Evolutionary conservation across 306 rosid species (phyloP).

Genomic region (Trifolium pratense): DNA sequence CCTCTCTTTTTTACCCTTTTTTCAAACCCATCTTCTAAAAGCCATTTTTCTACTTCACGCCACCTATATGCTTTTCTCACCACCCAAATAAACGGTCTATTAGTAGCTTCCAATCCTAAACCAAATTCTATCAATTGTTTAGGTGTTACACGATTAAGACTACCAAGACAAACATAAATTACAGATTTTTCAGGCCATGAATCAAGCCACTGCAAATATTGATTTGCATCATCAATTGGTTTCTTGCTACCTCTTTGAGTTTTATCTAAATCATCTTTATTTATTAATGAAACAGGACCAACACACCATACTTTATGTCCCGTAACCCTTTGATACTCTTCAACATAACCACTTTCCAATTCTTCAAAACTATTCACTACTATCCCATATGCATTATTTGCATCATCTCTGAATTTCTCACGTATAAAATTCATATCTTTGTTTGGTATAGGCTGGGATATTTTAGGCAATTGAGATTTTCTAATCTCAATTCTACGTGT

Average conservation of each 20-base stretch:
- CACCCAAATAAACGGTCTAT: slow-evolving; percentile 73
- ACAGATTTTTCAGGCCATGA: slow-evolving; percentile 49
- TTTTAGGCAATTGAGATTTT: slow-evolving; percentile 35
- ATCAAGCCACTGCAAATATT: slow-evolving; percentile 61
- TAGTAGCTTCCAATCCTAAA: slow-evolving; percentile 60
- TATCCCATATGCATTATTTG: slow-evolving; percentile 41
- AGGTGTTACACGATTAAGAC: slow-evolving; percentile 45
- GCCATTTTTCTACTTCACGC: slow-evolving; percentile 47
- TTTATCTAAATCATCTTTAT: slow-evolving; percentile 41
- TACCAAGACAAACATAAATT: slow-evolving; percentile 62
- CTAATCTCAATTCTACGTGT: slow-evolving; percentile 41
- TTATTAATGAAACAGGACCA: slow-evolving; percentile 55
- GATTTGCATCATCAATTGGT: not conserved
- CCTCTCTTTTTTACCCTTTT: slow-evolving; percentile 60
- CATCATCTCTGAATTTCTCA: slow-evolving; percentile 20
- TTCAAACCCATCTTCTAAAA: slow-evolving; percentile 45
- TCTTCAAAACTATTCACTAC: slow-evolving; percentile 56
- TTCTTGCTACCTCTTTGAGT: slow-evolving; percentile 50
- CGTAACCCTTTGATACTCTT: slow-evolving; percentile 30
- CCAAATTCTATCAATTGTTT: slow-evolving; percentile 57
- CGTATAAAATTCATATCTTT: not conserved
- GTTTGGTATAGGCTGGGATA: slow-evolving; percentile 2
- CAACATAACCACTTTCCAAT: slow-evolving; percentile 45
- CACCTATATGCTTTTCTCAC: slow-evolving; percentile 44
- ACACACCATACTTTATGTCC: slow-evolving; percentile 51